Evolutionary conservation across 306 rosid genomes (phyloP), one percentile per base, ranked within the genome.

Genomic region (Inga leiocalycina): DNA sequence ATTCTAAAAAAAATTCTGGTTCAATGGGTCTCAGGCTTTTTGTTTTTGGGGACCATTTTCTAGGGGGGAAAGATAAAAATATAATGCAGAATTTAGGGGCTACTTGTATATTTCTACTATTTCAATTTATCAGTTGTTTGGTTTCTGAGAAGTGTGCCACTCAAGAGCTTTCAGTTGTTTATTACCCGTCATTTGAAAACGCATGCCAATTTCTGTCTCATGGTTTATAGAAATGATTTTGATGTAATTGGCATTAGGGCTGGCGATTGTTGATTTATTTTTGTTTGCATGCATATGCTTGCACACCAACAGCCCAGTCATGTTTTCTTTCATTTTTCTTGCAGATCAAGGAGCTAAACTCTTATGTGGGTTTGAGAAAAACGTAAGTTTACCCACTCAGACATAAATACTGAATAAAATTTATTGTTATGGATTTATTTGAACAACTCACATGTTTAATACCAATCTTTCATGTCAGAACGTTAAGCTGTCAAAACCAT

Each of bases 301-400:
- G 74, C 78, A 48, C 68, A 13, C 45, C 34, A 74, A 74, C 74
- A 57, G 24, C 34, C 65, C 16, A 51, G 77, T 73, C 74, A 68
- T 77, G 83, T 71, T 82, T 78, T 30, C 69, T 62, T 81, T 67
- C 79, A 43, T 86, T 82, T 51, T 84, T 67, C 90, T 85, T 90
- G 89, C 94, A 97, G 99, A 94, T 97, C 92, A 97, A 97, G 87
- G 99, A 97, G 93, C 95, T 97, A 83, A 97, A 97, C 83, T 92
- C 97, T 62, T 94, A 90, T 76, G 97, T 97, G 79, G 97, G 96
- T 77, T 86, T 97, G 91, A 90, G 99, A 87, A 97, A 97, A 91
- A 92, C 98, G 99, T 93, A 88, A 93, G 94, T 86, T 82, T 75
- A 62, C 78, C 32, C 34, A 0, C 37, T 44, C 20, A 5, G 14